Evolutionary conservation across 2,329 filamentous ascomycete species (phyloP), one percentile per base, ranked within the genome.

Genomic region (Talaromyces sp.): DNA sequence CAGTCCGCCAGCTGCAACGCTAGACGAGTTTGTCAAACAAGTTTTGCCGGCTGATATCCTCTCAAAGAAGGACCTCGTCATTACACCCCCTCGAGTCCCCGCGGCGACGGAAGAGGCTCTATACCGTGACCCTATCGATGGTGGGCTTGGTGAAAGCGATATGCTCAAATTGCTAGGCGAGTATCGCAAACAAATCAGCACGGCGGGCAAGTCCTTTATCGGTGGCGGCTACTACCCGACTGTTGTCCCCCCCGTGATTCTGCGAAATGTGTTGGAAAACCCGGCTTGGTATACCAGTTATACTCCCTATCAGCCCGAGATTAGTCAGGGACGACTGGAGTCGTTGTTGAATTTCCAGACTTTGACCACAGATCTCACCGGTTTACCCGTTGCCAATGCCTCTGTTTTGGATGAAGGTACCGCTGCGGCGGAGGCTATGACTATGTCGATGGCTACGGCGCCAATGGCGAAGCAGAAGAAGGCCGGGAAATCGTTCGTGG

Each of bases 281-380:
- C 93, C 93, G 5, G 92, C 88, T 9, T 98, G 93, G 93, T 98
- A 98, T 76, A 98, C 93, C 44, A 96, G 92, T 79, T 97, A 98
- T 77, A 97, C 93, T 0, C 93, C 93, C 16, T 98, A 97, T 78
- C 93, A 98, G 80, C 90, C 93, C 2, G 93, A 98, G 79, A 96
- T 98, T 80, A 96, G 92, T 75, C 93, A 98, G 79, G 93, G 93
- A 39, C 88, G 93, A 61, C 79, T 98, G 66, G 92, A 97, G 82
- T 96, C 92, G 5, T 81, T 98, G 60, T 82, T 98, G 66, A 98
- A 98, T 82, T 98, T 92, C 80, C 93, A 98, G 81, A 98, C 93
- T 18, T 83, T 98, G 81, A 89, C 96, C 8, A 87, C 88, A 1
- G 93, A 97, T 73, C 81, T 98, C 67, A 97, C 93, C 0, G 92